phyloP scores from a whole-genome alignment of 2,329 filamentous ascomycete species.

The Colletotrichum musicola region DNA sequence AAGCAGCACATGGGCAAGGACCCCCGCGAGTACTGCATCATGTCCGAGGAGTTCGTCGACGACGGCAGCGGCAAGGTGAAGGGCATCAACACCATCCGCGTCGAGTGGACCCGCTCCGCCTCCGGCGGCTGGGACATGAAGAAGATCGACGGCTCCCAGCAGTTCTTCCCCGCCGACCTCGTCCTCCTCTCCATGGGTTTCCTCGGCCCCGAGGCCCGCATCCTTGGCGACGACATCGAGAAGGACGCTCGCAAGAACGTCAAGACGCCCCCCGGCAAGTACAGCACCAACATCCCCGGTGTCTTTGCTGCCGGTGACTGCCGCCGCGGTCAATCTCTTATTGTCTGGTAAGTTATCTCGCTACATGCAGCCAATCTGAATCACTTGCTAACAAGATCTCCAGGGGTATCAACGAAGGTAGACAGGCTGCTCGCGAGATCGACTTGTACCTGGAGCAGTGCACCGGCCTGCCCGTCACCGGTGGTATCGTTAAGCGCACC shows the following conservation, averaged over 20 bases:
- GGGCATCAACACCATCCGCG: conserved; percentile 94
- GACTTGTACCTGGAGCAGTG: conserved; percentile 86
- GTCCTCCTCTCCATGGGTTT: conserved; percentile 98
- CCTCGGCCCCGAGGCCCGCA: conserved; percentile 90
- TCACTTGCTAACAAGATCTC: conserved; percentile 50
- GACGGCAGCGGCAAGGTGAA: conserved; percentile 89
- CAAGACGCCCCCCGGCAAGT: conserved; percentile 90
- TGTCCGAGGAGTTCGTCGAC: conserved; percentile 96
- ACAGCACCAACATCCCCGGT: conserved; percentile 87
- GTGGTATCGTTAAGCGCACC: conserved; percentile 90
- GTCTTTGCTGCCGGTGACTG: conserved; percentile 97
- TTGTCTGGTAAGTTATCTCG: conserved; percentile 80
- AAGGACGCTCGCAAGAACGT: conserved; percentile 95
- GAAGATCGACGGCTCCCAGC: conserved; percentile 90
- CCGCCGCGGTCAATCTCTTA: conserved; percentile 92
- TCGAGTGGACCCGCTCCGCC: conserved; percentile 94
- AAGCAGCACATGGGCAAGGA: conserved; percentile 97
- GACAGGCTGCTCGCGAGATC: conserved; percentile 91
- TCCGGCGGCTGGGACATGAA: conserved; percentile 98
- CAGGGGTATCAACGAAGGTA: conserved; percentile 96
- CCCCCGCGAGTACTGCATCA: conserved; percentile 96
- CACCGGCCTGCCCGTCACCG: conserved; percentile 87
- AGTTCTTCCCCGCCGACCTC: conserved; percentile 96
- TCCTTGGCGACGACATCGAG: conserved; percentile 89
- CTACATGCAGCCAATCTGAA: no score